phyloP scores from a whole-genome alignment of 2,329 filamentous ascomycete species.

The Colletotrichum sp. region DNA sequence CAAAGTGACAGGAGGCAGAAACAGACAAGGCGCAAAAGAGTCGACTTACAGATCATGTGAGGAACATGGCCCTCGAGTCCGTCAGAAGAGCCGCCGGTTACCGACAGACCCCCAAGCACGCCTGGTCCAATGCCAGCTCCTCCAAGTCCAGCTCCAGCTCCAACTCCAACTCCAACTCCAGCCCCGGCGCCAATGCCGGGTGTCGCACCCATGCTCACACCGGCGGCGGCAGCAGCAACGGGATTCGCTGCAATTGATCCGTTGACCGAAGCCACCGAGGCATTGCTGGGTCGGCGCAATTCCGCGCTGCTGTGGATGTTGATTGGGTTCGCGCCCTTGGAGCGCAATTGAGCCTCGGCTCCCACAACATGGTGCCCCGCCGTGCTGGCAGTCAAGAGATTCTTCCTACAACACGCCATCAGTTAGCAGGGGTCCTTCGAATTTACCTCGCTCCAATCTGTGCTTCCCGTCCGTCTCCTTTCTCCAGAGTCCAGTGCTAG shows the following conservation, averaged over 20 bases:
- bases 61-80: conserved; percentile 48
- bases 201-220: not conserved
- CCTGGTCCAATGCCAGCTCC: conserved; percentile 15
- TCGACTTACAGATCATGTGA: conserved; percentile 53
- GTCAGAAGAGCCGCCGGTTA: conserved; percentile 16
- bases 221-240: not conserved
- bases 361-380: conserved; percentile 32
- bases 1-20: not conserved
- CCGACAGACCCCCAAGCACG: conserved; percentile 13
- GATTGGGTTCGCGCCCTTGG: conserved; percentile 38
- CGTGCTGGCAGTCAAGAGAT: conserved; percentile 43
- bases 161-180: conserved; percentile 12
- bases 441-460: not conserved
- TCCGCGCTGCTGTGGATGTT: conserved; percentile 43
- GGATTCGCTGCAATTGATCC: conserved; percentile 18
- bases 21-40: not conserved
- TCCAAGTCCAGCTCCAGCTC: conserved; percentile 13
- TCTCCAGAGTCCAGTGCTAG: not conserved
- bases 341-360: conserved; percentile 51
- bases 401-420: conserved; percentile 40
- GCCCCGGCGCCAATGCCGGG: not conserved
- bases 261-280: conserved; percentile 29
- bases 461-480: not conserved
- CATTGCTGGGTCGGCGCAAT: conserved; percentile 41
- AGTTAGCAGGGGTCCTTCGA: not conserved